Percentiles rank a stretch among this genome's conserved stretches.
Evolutionary conservation across 2,329 filamentous ascomycete species (phyloP).

Genomic region (Phyllosticta capitalensis): DNA sequence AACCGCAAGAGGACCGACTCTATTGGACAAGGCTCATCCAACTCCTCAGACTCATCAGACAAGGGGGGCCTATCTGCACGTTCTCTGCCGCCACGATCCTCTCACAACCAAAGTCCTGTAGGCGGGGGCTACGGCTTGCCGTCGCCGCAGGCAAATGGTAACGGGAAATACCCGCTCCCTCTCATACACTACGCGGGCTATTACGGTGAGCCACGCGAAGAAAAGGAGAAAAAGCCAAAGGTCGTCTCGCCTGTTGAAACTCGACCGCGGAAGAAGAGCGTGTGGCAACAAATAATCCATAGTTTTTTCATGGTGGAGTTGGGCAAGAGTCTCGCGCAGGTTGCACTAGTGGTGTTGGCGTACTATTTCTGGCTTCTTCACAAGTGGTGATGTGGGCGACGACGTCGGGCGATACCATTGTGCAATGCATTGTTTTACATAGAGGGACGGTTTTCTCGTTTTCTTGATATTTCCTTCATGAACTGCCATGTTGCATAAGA

Average conservation of each 20-base stretch:
- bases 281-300: constrained; percentile 15
- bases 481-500: neutral
- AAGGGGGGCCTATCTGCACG: constrained; percentile 19
- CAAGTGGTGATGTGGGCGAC: constrained; percentile 7
- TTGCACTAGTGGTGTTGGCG: constrained; percentile 52
- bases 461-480: neutral
- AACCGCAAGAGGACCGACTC: constrained; percentile 11
- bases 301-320: constrained; percentile 47
- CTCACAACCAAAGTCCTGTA: constrained; percentile 30
- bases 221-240: constrained; percentile 24
- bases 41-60: constrained; percentile 23
- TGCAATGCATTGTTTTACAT: neutral
- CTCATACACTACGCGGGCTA: constrained; percentile 36
- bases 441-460: neutral
- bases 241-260: constrained; percentile 20
- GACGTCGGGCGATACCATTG: neutral
- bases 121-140: constrained; percentile 22
- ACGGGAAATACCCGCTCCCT: constrained; percentile 12
- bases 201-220: constrained; percentile 19
- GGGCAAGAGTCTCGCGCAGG: constrained; percentile 50
- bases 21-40: constrained; percentile 17
- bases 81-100: constrained; percentile 20
- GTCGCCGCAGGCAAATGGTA: constrained; percentile 18
- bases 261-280: constrained; percentile 25
- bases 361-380: constrained; percentile 61